Conservation (phyloP, 176 grass and related monocot genomes). For the Thinopyrum elongatum region DNA sequence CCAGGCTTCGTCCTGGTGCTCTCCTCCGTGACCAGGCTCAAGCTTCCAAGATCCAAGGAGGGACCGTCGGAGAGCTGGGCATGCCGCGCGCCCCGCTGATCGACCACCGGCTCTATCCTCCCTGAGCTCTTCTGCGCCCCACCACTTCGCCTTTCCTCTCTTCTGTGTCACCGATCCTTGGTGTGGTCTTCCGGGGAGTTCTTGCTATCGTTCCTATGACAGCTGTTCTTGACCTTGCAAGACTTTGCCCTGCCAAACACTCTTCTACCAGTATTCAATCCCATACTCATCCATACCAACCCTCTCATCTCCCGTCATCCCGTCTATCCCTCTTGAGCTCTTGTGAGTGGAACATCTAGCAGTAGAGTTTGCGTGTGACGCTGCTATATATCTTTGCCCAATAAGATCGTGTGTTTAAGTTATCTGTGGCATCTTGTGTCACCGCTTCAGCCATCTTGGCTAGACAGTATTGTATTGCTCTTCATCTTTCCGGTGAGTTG, state of each 20-base stretch:
- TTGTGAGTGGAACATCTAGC: not conserved
- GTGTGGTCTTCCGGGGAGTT: not conserved
- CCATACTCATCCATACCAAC: not conserved
- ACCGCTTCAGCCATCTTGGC: not conserved
- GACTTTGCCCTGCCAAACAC: not conserved
- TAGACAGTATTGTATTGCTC: not conserved
- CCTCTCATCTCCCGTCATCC: not conserved
- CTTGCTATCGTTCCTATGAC: rapidly evolving
- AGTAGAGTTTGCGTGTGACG: not conserved
- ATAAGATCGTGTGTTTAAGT: too few relatives aligned
- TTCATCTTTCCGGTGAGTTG: not conserved
- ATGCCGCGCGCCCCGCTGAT: not conserved
- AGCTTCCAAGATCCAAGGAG: not conserved
- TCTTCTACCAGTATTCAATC: rapidly evolving
- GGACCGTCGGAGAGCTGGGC: not conserved
- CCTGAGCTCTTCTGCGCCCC: not conserved
- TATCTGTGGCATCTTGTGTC: not conserved
- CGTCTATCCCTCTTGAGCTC: constrained; percentile 42
- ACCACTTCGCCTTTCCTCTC: not conserved
- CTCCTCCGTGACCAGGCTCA: not conserved
- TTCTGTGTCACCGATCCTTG: not conserved
- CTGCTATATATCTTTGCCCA: not conserved
- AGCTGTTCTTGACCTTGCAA: constrained; percentile 31
- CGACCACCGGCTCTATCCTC: constrained; percentile 9
- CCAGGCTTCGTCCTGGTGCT: not conserved